Evolutionary conservation across 306 rosid genomes (phyloP).

Genomic region (Acacia crassicarpa): DNA sequence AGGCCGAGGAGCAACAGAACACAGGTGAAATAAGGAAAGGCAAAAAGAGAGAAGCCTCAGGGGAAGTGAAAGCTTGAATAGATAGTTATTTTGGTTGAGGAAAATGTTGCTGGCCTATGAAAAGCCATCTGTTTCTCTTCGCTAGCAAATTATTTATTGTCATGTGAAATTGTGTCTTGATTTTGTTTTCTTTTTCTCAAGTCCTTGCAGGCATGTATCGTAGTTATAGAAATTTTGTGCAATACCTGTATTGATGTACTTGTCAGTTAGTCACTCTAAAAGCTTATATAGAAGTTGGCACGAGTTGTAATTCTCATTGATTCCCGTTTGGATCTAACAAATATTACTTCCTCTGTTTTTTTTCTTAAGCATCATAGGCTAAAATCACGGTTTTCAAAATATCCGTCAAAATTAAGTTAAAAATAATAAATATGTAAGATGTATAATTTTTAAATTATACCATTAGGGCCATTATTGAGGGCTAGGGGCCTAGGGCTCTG

Average conservation of each 20-base stretch:
- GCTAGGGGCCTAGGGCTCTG: no score
- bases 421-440: no score
- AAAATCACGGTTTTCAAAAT: no score
- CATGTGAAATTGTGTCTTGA: background rate
- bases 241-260: background rate
- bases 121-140: background rate
- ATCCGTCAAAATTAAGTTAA: no score
- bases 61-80: constrained; percentile 51
- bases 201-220: background rate
- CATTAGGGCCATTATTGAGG: no score
- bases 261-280: background rate
- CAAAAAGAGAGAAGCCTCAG: constrained; percentile 45
- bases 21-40: constrained; percentile 43
- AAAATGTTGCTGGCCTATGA: background rate
- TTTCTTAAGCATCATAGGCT: no score
- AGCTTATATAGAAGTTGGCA: background rate
- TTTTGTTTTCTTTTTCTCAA: background rate
- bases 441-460: no score
- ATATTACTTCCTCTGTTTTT: no score
- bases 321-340: background rate
- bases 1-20: constrained; percentile 61
- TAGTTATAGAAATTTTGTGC: background rate
- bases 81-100: background rate
- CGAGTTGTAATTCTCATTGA: background rate
- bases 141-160: constrained; percentile 15